These are phyloP conservation scores for Oryza punctata DNA, from an alignment of 176 grass and related monocot species.

Conservation along the genomic window DNA sequence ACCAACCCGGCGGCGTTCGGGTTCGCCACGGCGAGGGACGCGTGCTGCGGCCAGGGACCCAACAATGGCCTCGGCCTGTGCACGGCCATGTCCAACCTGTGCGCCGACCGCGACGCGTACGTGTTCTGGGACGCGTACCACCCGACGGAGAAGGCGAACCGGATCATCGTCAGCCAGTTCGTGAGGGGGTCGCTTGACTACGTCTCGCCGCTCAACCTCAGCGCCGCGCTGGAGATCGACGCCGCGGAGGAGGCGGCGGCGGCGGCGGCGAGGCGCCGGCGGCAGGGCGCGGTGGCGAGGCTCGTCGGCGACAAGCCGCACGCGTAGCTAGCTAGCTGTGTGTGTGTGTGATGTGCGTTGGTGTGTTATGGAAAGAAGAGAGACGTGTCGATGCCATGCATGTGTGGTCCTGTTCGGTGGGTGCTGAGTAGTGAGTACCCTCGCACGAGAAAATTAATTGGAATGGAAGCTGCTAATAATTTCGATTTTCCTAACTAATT, in stretches of 20 bases:
- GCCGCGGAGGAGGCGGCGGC: background rate
- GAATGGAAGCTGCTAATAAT: too few species aligned
- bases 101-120: slow-evolving; percentile 54
- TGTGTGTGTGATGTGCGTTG: too few species aligned
- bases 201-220: slow-evolving; percentile 77
- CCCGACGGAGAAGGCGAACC: slow-evolving; percentile 80
- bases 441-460: too few species aligned
- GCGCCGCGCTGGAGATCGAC: slow-evolving; percentile 63
- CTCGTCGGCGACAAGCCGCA: background rate
- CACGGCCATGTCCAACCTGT: slow-evolving; percentile 62
- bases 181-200: slow-evolving; percentile 56
- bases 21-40: slow-evolving; percentile 47
- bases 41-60: slow-evolving; percentile 94
- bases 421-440: too few species aligned
- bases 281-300: background rate
- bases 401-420: too few species aligned
- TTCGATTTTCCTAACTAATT: too few species aligned
- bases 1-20: slow-evolving; percentile 48
- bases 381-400: too few species aligned
- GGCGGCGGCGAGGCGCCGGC: background rate
- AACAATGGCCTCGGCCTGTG: slow-evolving; percentile 85
- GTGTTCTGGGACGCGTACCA: slow-evolving; percentile 99
- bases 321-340: background rate
- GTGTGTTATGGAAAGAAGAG: too few species aligned
- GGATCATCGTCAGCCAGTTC: slow-evolving; percentile 80